Conservation (phyloP, 768 basidiomycete species). For the Hygrocybe punicea region DNA sequence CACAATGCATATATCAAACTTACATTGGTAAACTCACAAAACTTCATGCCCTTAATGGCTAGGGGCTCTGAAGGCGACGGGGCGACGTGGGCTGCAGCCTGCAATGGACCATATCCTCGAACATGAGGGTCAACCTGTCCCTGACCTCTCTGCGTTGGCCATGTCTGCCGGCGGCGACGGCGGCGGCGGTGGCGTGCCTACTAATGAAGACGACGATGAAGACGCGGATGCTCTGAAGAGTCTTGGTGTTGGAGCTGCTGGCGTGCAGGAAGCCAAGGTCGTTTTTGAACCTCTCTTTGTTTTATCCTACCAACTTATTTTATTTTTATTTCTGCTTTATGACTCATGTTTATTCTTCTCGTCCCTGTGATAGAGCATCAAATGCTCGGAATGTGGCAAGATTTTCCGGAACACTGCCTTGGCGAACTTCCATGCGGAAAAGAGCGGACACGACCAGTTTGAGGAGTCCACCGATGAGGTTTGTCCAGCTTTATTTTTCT, state of each 20-base stretch:
- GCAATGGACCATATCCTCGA: slow-evolving; percentile 88
- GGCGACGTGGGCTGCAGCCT: slow-evolving; percentile 79
- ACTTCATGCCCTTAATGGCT: too few relatives aligned
- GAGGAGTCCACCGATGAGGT: slow-evolving; percentile 94
- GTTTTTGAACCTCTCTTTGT: too few relatives aligned
- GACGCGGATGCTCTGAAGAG: slow-evolving; percentile 61
- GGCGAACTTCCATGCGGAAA: slow-evolving; percentile 91
- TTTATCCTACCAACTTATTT: too few relatives aligned
- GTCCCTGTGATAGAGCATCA: slow-evolving; percentile 88
- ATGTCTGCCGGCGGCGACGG: slow-evolving; percentile 29
- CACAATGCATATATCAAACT: too few relatives aligned
- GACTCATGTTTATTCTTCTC: too few relatives aligned
- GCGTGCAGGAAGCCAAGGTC: slow-evolving; percentile 68
- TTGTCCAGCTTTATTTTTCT: slow-evolving; percentile 20
- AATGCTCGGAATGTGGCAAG: slow-evolving; percentile 81
- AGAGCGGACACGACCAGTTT: slow-evolving; percentile 92
- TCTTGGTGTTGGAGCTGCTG: slow-evolving; percentile 41
- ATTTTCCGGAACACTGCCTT: slow-evolving; percentile 81
- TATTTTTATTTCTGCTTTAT: too few relatives aligned
- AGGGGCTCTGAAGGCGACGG: slow-evolving; percentile 91
- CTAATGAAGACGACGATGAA: slow-evolving; percentile 69
- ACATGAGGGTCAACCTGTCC: slow-evolving; percentile 72
- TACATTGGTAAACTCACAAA: too few relatives aligned
- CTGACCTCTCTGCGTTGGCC: slow-evolving; percentile 52
- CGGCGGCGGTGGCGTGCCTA: slow-evolving; percentile 21